Evolutionary conservation across 2,329 filamentous ascomycete species (phyloP).

Genomic region (Xylaria polymorpha): DNA sequence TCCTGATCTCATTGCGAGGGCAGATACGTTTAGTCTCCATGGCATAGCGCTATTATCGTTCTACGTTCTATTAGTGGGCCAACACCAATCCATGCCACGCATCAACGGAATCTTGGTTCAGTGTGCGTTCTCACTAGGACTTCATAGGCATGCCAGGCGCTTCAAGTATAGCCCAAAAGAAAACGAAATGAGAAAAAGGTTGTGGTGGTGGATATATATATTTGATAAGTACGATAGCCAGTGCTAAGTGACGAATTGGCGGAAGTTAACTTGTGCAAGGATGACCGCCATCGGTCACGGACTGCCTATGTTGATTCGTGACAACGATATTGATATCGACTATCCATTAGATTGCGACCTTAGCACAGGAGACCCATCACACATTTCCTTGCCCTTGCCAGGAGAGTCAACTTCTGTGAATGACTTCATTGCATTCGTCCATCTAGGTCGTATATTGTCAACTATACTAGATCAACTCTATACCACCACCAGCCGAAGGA

Average conservation of each 20-base stretch:
- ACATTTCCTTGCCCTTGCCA: neutral
- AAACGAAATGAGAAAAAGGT: neutral
- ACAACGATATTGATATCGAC: neutral
- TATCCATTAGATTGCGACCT: neutral
- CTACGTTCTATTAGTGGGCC: no score
- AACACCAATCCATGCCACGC: no score
- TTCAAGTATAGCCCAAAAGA: neutral
- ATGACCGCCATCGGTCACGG: neutral
- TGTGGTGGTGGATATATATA: slow-evolving; percentile 4
- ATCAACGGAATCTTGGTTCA: no score
- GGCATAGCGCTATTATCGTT: no score
- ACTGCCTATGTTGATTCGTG: neutral
- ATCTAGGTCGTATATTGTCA: neutral
- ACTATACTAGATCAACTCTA: neutral
- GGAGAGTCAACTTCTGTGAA: neutral
- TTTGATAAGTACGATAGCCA: neutral
- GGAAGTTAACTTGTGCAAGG: neutral
- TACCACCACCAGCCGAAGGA: neutral
- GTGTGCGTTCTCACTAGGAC: no score
- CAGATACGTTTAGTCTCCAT: no score
- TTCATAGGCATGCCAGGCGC: neutral
- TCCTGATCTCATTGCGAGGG: neutral
- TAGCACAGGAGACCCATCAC: neutral
- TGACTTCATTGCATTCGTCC: neutral
- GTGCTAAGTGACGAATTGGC: neutral